Evolutionary conservation across 768 basidiomycete genomes (phyloP).

Genomic region (Termitomyces bulborhizus): DNA sequence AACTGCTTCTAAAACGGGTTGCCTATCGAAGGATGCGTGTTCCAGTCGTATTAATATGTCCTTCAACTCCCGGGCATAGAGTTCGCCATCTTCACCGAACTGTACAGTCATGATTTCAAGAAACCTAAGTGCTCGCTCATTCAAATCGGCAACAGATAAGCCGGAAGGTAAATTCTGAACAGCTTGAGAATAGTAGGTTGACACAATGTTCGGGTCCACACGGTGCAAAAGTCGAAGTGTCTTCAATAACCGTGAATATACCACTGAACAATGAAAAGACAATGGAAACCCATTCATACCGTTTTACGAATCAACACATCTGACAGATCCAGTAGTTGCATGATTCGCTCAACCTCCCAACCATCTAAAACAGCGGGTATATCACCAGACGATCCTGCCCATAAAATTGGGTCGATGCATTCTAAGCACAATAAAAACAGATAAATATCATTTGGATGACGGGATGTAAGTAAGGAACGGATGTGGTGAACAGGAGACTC

Average conservation of each 20-base stretch:
- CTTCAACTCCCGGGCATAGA: constrained; percentile 48
- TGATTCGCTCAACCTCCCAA: constrained; percentile 68
- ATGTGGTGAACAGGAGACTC: constrained; percentile 39
- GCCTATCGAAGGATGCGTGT: constrained; percentile 21
- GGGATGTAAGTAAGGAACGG: constrained; percentile 51
- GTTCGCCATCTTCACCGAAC: constrained; percentile 44
- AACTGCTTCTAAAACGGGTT: constrained; percentile 44
- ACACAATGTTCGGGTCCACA: constrained; percentile 55
- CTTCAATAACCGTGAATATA: constrained; percentile 32
- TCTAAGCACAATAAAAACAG: constrained; percentile 61
- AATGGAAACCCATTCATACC: constrained; percentile 30
- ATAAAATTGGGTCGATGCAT: constrained; percentile 48
- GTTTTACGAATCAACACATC: constrained; percentile 54
- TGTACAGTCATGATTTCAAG: constrained; percentile 51
- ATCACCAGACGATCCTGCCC: constrained; percentile 59
- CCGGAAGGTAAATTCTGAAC: constrained; percentile 29
- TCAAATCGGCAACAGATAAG: constrained; percentile 27
- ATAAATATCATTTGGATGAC: constrained; percentile 55
- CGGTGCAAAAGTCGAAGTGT: constrained; percentile 50
- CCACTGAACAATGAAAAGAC: background rate
- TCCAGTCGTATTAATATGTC: constrained; percentile 35
- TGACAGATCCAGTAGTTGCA: constrained; percentile 57
- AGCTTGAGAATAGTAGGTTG: constrained; percentile 43
- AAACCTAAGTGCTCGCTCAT: constrained; percentile 39
- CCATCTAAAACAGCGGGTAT: constrained; percentile 53